A percentile compares a stretch with the other conserved stretches of the same genome.
phyloP scores from a whole-genome alignment of 768 basidiomycete species.

The Sarcodon aspratus region DNA sequence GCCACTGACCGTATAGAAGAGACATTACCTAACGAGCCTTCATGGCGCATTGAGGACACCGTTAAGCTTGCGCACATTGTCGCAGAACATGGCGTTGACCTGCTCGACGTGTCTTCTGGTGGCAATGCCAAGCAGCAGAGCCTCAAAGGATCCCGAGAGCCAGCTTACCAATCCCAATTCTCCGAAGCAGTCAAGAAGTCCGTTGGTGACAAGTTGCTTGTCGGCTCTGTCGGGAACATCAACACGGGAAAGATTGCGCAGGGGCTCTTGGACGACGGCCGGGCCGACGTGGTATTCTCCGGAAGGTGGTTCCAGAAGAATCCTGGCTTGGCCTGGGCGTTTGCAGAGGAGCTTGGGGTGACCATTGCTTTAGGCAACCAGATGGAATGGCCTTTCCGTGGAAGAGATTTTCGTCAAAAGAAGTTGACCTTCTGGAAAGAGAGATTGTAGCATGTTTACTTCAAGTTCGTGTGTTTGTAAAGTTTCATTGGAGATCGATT shows the following conservation, averaged over 20 bases:
- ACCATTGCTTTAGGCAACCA: slow-evolving; percentile 34
- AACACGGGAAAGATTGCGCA: slow-evolving; percentile 44
- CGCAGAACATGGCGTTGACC: slow-evolving; percentile 55
- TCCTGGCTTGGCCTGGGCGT: slow-evolving; percentile 35
- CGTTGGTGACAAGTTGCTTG: slow-evolving; percentile 29
- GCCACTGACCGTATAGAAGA: slow-evolving; percentile 69
- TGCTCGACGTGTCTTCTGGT: slow-evolving; percentile 62
- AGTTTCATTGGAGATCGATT: too few species aligned
- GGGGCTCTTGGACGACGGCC: slow-evolving; percentile 39
- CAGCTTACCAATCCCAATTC: slow-evolving; percentile 10
- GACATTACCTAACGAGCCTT: slow-evolving; percentile 41
- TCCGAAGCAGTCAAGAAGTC: slow-evolving; percentile 29
- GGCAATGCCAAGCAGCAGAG: slow-evolving; percentile 38
- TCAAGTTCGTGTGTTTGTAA: too few species aligned
- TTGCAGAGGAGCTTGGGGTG: slow-evolving; percentile 46
- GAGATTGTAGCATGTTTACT: too few species aligned
- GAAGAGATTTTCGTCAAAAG: too few species aligned
- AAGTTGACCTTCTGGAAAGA: too few species aligned
- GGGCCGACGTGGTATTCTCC: slow-evolving; percentile 39
- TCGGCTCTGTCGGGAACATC: slow-evolving; percentile 48
- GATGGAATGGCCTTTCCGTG: slow-evolving; percentile 42
- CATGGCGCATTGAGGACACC: slow-evolving; percentile 64
- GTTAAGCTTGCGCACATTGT: slow-evolving; percentile 47
- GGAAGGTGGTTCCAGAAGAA: slow-evolving; percentile 44
- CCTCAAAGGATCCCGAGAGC: slow-evolving; percentile 21